phyloP scores from a whole-genome alignment of 768 basidiomycete genomes.

The Clathrus columnatus region DNA sequence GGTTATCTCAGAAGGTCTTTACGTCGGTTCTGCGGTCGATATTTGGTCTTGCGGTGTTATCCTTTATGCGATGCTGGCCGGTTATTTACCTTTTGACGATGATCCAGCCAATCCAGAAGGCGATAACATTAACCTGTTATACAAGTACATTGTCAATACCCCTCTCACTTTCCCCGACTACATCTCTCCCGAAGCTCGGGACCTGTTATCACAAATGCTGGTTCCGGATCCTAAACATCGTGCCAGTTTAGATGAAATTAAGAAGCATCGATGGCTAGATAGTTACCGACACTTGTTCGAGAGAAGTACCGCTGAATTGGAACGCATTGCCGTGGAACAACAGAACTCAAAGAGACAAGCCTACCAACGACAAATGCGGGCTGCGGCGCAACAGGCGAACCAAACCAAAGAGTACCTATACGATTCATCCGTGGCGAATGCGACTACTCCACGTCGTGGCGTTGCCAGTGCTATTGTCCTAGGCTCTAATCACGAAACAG shows the following conservation, averaged over 20 bases:
- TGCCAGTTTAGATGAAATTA: conserved; percentile 67
- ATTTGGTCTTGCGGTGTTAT: conserved; percentile 98
- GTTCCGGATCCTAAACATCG: conserved; percentile 83
- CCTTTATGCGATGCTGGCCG: conserved; percentile 93
- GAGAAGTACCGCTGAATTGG: conserved; percentile 67
- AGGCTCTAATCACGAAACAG: conserved; percentile 26
- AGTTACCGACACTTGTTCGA: conserved; percentile 58
- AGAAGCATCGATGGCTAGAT: conserved; percentile 82
- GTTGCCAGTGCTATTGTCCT: conserved; percentile 37
- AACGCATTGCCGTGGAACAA: conserved; percentile 71
- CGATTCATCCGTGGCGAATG: conserved; percentile 44
- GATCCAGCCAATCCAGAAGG: conserved; percentile 98
- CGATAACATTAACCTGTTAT: conserved; percentile 97
- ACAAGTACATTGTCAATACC: conserved; percentile 98
- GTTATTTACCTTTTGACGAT: conserved; percentile 98
- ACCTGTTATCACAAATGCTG: conserved; percentile 85
- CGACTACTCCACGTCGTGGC: conserved; percentile 32
- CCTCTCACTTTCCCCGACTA: conserved; percentile 96
- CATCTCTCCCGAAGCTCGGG: conserved; percentile 72
- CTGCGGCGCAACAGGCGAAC: conserved; percentile 27
- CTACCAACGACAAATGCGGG: conserved; percentile 74
- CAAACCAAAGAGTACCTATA: conserved; percentile 51
- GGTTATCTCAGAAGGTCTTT: conserved; percentile 94
- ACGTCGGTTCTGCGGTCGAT: conserved; percentile 95
- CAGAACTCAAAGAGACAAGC: conserved; percentile 76